These are phyloP conservation scores for Schizophyllum amplum DNA, from an alignment of 1,284 basidiomycete genomes.

Conservation along the genomic window DNA sequence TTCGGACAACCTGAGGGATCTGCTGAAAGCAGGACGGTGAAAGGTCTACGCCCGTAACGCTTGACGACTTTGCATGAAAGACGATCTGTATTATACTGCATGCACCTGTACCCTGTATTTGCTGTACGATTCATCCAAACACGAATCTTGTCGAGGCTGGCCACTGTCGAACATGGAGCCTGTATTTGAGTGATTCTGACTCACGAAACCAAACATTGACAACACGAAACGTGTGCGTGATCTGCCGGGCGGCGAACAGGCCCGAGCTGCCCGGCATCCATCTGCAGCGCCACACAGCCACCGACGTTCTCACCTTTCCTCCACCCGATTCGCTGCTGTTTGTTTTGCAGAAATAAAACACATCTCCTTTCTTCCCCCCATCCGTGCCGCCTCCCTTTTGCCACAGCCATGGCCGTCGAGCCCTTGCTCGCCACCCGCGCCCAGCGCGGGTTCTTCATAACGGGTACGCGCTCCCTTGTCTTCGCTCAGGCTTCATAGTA, in stretches of 20 bases:
- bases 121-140: neutral
- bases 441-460: slow-evolving; percentile 57
- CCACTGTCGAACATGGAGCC: too few species aligned
- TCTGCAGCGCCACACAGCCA: neutral
- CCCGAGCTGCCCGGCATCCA: neutral
- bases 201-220: too few species aligned
- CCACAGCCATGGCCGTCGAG: slow-evolving; percentile 49
- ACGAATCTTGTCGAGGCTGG: neutral
- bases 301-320: too few species aligned
- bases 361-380: neutral
- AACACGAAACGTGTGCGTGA: too few species aligned
- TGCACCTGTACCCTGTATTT: neutral
- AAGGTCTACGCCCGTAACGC: neutral
- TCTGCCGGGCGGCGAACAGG: too few species aligned
- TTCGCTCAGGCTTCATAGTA: slow-evolving; percentile 1
- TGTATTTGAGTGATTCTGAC: too few species aligned
- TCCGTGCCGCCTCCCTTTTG: slow-evolving; percentile 11
- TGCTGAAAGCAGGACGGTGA: slow-evolving; percentile 37
- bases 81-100: slow-evolving; percentile 7
- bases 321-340: too few species aligned
- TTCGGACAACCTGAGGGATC: slow-evolving; percentile 49
- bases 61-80: neutral
- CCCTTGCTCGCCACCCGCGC: slow-evolving; percentile 57
- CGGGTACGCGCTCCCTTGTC: slow-evolving; percentile 36
- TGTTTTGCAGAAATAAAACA: too few species aligned